These are phyloP conservation scores for Talaromyces proteolyticus DNA, from an alignment of 495 filamentous ascomycete genomes.

Conservation along the genomic window DNA sequence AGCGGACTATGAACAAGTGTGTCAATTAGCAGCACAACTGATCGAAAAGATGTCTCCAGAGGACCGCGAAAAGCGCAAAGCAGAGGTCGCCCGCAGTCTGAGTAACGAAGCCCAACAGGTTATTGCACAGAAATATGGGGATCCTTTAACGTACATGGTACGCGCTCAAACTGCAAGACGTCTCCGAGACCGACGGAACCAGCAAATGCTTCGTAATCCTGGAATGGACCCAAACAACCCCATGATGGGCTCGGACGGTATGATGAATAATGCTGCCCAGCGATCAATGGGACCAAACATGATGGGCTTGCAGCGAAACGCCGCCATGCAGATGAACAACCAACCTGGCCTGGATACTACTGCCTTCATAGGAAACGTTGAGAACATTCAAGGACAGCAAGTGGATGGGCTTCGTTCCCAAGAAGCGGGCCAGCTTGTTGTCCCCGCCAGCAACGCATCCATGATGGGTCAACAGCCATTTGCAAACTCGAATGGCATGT, in stretches of 20 bases:
- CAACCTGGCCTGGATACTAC: conserved; percentile 40
- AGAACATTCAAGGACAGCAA: conserved; percentile 55
- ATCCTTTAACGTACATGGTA: conserved; percentile 45
- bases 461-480: conserved; percentile 38
- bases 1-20: conserved; percentile 39
- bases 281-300: conserved; percentile 36
- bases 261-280: conserved; percentile 35
- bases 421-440: conserved; percentile 59
- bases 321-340: conserved; percentile 24
- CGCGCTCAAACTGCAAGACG: conserved; percentile 34
- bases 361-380: conserved; percentile 44
- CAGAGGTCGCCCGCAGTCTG: conserved; percentile 33
- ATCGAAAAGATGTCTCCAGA: conserved; percentile 30
- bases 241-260: conserved; percentile 26
- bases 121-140: conserved; percentile 29
- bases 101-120: conserved; percentile 36
- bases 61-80: conserved; percentile 39
- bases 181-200: conserved; percentile 18
- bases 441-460: conserved; percentile 55
- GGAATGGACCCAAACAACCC: conserved; percentile 24
- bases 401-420: conserved; percentile 56
- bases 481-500: conserved; percentile 30
- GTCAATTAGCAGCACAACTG: conserved; percentile 33
- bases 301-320: conserved; percentile 39
- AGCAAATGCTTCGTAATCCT: conserved; percentile 26